A percentile compares a stretch with the other conserved stretches of the same genome.
Conservation (phyloP, 805 yeast genomes). For the Barnettozyma californica region DNA sequence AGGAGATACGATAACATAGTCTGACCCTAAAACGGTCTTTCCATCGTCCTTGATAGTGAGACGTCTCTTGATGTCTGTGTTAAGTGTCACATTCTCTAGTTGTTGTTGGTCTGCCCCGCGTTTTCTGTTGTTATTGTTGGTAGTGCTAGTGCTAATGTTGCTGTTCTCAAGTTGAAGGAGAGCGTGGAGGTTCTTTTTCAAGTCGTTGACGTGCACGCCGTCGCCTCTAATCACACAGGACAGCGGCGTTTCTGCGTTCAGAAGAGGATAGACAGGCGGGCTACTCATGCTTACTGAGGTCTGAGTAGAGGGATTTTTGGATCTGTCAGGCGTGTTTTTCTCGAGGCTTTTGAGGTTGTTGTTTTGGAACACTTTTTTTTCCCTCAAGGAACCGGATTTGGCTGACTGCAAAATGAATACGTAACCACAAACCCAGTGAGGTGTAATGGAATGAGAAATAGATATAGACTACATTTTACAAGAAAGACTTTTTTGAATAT, state of each 20-base stretch:
- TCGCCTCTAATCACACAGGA: constrained; percentile 16
- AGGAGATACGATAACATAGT: background rate
- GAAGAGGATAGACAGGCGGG: constrained; percentile 22
- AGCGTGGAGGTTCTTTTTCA: constrained; percentile 3
- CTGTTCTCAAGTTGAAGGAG: constrained; percentile 1
- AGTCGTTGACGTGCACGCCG: constrained; percentile 10
- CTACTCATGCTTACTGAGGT: constrained; percentile 4
- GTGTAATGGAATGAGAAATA: background rate
- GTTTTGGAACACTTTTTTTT: background rate
- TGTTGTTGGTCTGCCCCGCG: constrained; percentile 20
- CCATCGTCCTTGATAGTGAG: constrained; percentile 13
- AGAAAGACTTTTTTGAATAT: no score
- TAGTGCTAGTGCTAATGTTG: background rate
- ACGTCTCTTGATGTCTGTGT: constrained; percentile 15
- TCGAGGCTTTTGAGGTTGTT: background rate
- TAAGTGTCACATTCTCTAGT: background rate
- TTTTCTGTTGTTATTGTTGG: constrained; percentile 12
- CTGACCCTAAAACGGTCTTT: background rate
- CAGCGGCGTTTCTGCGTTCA: constrained; percentile 16
- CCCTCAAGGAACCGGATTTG: background rate
- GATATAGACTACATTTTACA: no score
- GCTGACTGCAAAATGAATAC: background rate
- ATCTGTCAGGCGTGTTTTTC: background rate
- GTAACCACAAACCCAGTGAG: background rate
- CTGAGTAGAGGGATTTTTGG: background rate